Percentiles rank a stretch among this genome's conserved stretches.
These are phyloP conservation scores for Lojkania enalia DNA, from an alignment of 2,329 filamentous ascomycete genomes.

Conservation along the genomic window DNA sequence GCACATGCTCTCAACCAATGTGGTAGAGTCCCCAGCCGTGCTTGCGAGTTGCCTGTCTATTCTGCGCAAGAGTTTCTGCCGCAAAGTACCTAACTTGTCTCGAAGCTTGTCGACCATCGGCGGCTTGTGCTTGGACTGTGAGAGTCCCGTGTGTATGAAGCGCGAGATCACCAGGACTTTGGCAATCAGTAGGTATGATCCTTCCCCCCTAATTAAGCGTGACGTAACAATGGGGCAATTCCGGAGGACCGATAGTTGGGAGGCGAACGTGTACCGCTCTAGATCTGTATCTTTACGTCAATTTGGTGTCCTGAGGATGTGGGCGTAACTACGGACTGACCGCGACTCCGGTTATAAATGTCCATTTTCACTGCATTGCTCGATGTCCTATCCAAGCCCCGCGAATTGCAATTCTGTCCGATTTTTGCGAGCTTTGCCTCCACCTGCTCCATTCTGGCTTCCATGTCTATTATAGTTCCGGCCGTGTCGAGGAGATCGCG, in stretches of 20 bases:
- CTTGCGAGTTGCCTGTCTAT: constrained; percentile 59
- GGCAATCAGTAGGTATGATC: constrained; percentile 60
- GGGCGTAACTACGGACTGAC: constrained; percentile 30
- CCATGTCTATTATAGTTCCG: constrained; percentile 92
- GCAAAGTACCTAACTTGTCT: constrained; percentile 64
- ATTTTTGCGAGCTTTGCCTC: constrained; percentile 73
- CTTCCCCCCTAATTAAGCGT: constrained; percentile 56
- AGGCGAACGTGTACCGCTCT: constrained; percentile 53
- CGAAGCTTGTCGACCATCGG: constrained; percentile 65
- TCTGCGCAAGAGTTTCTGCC: constrained; percentile 66
- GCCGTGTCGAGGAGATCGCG: constrained; percentile 89
- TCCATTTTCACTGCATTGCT: constrained; percentile 59
- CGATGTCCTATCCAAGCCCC: constrained; percentile 67
- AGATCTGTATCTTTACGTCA: constrained; percentile 41
- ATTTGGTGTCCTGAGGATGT: constrained; percentile 5
- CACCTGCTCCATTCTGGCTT: constrained; percentile 72
- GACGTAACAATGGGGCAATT: constrained; percentile 58
- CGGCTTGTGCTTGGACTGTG: constrained; percentile 52
- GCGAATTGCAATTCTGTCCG: constrained; percentile 75
- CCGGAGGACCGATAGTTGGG: constrained; percentile 62
- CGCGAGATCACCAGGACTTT: constrained; percentile 73
- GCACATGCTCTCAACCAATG: constrained; percentile 72
- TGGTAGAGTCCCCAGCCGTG: constrained; percentile 43
- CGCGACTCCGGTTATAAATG: constrained; percentile 45
- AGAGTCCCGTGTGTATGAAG: constrained; percentile 73